phyloP scores from a whole-genome alignment of 75 land plant species.

The Picea sitchensis region DNA sequence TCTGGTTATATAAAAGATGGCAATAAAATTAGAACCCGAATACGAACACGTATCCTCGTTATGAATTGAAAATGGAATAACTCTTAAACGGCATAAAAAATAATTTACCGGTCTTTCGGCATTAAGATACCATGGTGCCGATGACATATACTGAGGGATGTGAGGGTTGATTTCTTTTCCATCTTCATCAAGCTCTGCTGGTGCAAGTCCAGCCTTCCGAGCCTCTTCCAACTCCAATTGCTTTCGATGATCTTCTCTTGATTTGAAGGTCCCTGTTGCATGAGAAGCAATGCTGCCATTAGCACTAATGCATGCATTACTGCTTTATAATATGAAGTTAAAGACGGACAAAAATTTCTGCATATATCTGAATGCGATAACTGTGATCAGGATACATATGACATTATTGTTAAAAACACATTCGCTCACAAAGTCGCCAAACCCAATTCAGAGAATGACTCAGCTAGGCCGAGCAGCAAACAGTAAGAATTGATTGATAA shows the following conservation, averaged over 20 bases:
- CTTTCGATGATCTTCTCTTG: conserved; percentile 46
- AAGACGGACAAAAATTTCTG: too few relatives aligned
- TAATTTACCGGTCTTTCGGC: conserved; percentile 43
- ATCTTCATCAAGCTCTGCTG: conserved; percentile 54
- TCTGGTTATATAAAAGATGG: conserved; percentile 7
- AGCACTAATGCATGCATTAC: too few relatives aligned
- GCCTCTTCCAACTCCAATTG: conserved; percentile 56
- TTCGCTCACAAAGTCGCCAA: too few relatives aligned
- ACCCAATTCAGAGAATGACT: too few relatives aligned
- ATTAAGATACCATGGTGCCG: conserved; percentile 53
- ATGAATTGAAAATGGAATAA: neutral
- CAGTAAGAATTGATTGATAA: too few relatives aligned
- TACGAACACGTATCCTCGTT: neutral
- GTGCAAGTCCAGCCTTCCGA: conserved; percentile 49
- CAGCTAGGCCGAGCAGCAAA: too few relatives aligned
- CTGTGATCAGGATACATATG: too few relatives aligned
- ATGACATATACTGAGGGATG: conserved; percentile 55
- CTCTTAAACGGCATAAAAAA: neutral
- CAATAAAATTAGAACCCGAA: neutral
- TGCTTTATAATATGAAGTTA: too few relatives aligned
- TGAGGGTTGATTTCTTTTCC: conserved; percentile 55
- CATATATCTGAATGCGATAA: too few relatives aligned
- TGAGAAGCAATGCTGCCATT: neutral
- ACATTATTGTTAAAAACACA: too few relatives aligned
- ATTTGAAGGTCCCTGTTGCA: conserved; percentile 30